Evolutionary conservation across 495 filamentous ascomycete species (phyloP).

Genomic region (Penicillium paxilli): DNA sequence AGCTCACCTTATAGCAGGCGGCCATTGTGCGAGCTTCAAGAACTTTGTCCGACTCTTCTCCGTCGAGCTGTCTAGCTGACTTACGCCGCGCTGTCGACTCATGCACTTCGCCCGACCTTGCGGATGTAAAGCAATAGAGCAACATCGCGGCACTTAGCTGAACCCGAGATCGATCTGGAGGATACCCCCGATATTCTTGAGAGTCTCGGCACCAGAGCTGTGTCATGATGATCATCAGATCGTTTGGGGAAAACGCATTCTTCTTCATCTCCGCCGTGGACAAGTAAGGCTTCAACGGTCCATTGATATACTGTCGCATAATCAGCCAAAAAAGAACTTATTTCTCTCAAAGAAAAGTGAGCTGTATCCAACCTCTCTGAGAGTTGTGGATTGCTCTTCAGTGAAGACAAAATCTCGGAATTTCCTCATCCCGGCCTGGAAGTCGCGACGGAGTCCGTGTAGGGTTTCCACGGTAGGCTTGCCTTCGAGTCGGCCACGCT

Average conservation of each 20-base stretch:
- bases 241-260: conserved; percentile 10
- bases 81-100: conserved; percentile 5
- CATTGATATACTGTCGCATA: conserved; percentile 1
- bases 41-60: not conserved
- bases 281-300: conserved; percentile 2
- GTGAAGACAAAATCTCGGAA: conserved; percentile 19
- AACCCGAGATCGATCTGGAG: conserved; percentile 1
- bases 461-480: conserved; percentile 3
- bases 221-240: conserved; percentile 13
- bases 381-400: not conserved
- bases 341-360: not conserved
- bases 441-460: not conserved
- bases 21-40: not conserved
- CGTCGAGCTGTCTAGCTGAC: not conserved
- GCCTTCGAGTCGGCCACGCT: not conserved
- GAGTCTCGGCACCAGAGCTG: conserved; percentile 10
- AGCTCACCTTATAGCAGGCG: not conserved
- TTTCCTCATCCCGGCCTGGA: not conserved
- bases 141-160: conserved; percentile 10
- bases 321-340: not conserved
- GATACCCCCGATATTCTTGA: conserved; percentile 1
- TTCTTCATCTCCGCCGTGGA: conserved; percentile 7
- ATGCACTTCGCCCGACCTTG: conserved; percentile 7
- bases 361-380: not conserved
- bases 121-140: conserved; percentile 13